Evolutionary conservation across 2,329 filamentous ascomycete genomes (phyloP), one percentile per base, ranked within the genome.

Genomic region (Aureobasidium melanogenum): DNA sequence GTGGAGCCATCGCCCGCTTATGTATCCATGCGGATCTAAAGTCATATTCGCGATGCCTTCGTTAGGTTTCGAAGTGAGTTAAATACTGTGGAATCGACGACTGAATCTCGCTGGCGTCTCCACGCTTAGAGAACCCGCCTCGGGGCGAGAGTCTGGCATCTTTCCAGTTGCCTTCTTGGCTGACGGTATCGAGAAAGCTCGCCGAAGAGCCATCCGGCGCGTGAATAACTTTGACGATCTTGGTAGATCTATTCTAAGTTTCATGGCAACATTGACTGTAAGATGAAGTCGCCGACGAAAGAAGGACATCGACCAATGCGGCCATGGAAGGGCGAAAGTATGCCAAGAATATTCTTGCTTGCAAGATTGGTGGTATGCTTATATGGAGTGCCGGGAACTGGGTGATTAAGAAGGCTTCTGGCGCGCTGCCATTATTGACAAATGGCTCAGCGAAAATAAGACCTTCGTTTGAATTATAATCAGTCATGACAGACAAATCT

Each of bases 391-490:
- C 68, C 0, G 73, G 72, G 46, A 74, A 70, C 8, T 26, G 34
- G 7, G 28, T 38, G 14, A 60, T 55, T 22, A 78, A 52, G 19
- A 69, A 67, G 2, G 47, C 57, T 26, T 62, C 59, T 36, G 76
- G 68, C 3, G 63, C 67, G 14, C 66, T 67, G 30, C 72, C 66
- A 39, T 70, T 72, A 28, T 68, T 64, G 58, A 75, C 67, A 60
- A 69, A 73, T 0, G 74, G 72, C 5, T 71, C 68, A 1, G 76
- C 77, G 68, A 80, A 80, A 2, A 75, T 67, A 0, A 75, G 65
- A 38, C 77, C 78, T 67, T 80, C 78, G 55, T 77, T 66, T 2
- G 73, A 66, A 57, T 79, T 80, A 67, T 80, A 76, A 5, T 71
- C 69, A 26, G 70, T 66, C 72, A 83, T 76, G 41, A 83, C 62